Conservation (phyloP, 345 rosid genomes). For the Viola odorata region DNA sequence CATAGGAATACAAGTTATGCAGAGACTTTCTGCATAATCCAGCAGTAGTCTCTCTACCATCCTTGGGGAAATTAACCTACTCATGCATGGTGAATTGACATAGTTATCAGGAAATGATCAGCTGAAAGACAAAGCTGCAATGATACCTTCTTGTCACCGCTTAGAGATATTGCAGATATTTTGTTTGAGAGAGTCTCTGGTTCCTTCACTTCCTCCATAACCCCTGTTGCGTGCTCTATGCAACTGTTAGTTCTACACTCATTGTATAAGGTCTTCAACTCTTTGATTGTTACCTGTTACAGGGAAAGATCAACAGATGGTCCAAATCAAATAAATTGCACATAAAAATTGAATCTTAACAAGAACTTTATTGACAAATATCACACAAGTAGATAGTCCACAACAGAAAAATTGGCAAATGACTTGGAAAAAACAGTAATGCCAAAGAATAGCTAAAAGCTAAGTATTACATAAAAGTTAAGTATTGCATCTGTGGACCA, state of each 20-base stretch:
- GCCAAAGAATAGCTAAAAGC: neutral
- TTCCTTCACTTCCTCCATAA: constrained; percentile 71
- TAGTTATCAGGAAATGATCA: neutral
- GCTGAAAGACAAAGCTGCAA: neutral
- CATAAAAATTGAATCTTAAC: too few relatives aligned
- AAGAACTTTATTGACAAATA: too few relatives aligned
- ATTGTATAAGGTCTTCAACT: constrained; percentile 50
- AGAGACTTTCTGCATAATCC: neutral
- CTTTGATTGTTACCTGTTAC: constrained; percentile 46
- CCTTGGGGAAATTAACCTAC: neutral
- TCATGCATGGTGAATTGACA: neutral
- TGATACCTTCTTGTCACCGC: constrained; percentile 57
- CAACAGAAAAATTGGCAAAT: neutral
- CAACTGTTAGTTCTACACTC: constrained; percentile 86
- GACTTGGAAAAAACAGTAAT: neutral
- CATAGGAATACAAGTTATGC: neutral
- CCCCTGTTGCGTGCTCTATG: constrained; percentile 87
- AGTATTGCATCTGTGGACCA: neutral
- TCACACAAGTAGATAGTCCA: neutral
- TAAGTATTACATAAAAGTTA: constrained; percentile 1
- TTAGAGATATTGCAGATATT: constrained; percentile 66
- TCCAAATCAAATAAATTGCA: neutral
- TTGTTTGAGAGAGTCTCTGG: constrained; percentile 73
- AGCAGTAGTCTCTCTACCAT: neutral
- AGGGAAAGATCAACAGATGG: constrained; percentile 1